phyloP scores from a whole-genome alignment of 306 rosid species.

The Dryas octopetala region DNA sequence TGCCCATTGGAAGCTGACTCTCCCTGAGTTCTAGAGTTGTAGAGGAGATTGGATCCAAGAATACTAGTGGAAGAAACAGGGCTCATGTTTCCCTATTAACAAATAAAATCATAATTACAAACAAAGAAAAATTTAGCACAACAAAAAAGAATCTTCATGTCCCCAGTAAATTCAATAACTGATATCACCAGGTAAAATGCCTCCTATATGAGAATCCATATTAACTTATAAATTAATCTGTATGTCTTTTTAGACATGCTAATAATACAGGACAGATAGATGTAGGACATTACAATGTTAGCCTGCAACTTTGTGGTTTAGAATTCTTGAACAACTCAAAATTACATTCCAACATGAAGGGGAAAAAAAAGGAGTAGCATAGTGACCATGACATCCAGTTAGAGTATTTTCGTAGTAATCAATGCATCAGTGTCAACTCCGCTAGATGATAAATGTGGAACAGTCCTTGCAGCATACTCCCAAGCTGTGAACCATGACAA shows the following conservation, averaged over 20 bases:
- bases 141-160: neutral
- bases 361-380: neutral
- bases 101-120: constrained; percentile 24
- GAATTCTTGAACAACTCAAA: neutral
- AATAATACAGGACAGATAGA: neutral
- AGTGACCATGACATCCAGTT: neutral
- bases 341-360: neutral
- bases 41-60: constrained; percentile 60
- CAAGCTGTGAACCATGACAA: neutral
- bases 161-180: neutral
- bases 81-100: constrained; percentile 61
- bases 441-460: neutral
- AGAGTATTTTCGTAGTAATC: neutral
- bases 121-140: neutral
- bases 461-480: neutral
- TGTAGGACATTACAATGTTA: neutral
- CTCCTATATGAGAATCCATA: neutral
- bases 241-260: neutral
- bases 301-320: neutral
- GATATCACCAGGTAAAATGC: neutral
- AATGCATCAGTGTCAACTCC: neutral
- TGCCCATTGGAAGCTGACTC: constrained; percentile 61
- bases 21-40: constrained; percentile 46
- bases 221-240: neutral
- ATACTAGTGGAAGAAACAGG: constrained; percentile 49